Evolutionary conservation across 768 basidiomycete genomes (phyloP).

Genomic region (Leccinellum albellum): DNA sequence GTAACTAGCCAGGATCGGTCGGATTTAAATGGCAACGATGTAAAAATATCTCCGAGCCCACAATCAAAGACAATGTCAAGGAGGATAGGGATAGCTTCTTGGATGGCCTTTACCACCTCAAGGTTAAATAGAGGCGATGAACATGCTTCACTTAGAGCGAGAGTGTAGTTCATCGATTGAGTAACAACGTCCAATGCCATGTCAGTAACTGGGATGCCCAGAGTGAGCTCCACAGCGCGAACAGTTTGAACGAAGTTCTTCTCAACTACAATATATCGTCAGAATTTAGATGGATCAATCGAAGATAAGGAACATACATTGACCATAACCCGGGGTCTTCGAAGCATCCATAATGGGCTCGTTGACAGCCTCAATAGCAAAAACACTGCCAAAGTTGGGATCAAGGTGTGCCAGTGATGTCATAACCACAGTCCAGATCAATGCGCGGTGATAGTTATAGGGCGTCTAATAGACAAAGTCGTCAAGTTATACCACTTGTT

Average conservation of each 20-base stretch:
- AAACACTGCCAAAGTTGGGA: slow-evolving; percentile 59
- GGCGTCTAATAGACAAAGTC: slow-evolving; percentile 39
- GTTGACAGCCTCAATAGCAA: slow-evolving; percentile 72
- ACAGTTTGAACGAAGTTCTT: slow-evolving; percentile 65
- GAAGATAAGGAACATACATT: slow-evolving; percentile 44
- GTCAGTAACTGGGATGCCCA: slow-evolving; percentile 46
- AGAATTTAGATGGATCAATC: background rate
- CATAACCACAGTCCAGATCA: slow-evolving; percentile 83
- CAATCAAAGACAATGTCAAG: slow-evolving; percentile 22
- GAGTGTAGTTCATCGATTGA: slow-evolving; percentile 35
- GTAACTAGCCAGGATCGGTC: slow-evolving; percentile 32
- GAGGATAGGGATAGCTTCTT: slow-evolving; percentile 37
- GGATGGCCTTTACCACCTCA: slow-evolving; percentile 32
- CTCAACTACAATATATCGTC: slow-evolving; percentile 46
- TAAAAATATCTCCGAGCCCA: slow-evolving; percentile 23
- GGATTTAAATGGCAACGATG: slow-evolving; percentile 15
- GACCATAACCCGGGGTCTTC: slow-evolving; percentile 64
- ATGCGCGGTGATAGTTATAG: slow-evolving; percentile 71
- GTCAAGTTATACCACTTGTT: background rate
- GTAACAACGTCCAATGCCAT: slow-evolving; percentile 7
- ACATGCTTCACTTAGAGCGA: slow-evolving; percentile 27
- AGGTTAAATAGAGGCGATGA: slow-evolving; percentile 20
- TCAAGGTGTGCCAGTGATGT: slow-evolving; percentile 68
- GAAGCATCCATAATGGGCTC: slow-evolving; percentile 72
- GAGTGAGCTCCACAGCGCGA: slow-evolving; percentile 57